Percentiles rank a stretch among this genome's conserved stretches.
Conservation (phyloP, 257 asterid species). For the Salvia miltiorrhiza region DNA sequence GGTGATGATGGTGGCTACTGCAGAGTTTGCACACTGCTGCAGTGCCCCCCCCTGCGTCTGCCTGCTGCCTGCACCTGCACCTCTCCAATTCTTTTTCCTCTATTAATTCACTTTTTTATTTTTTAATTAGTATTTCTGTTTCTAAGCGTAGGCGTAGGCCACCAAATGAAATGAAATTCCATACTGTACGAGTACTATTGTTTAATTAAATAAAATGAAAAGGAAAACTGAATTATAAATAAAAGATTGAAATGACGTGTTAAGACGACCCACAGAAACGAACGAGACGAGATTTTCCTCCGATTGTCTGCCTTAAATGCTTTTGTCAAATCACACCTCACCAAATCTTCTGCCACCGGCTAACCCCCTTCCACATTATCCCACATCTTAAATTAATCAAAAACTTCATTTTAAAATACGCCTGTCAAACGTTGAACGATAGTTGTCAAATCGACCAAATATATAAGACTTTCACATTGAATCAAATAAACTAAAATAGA, state of each 20-base stretch:
- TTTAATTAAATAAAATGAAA: no score
- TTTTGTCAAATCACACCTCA: slow-evolving; percentile 55
- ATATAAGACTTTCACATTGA: no score
- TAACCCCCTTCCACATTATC: not conserved
- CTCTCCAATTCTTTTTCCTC: slow-evolving; percentile 32
- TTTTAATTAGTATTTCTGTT: no score
- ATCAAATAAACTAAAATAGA: no score
- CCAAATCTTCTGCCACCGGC: slow-evolving; percentile 51
- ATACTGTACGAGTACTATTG: no score
- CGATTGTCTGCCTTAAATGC: slow-evolving; percentile 38
- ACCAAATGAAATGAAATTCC: no score
- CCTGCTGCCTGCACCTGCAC: slow-evolving; percentile 23
- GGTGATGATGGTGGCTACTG: slow-evolving; percentile 47
- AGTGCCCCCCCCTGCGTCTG: not conserved
- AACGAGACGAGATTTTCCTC: slow-evolving; percentile 16
- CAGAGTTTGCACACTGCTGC: slow-evolving; percentile 16
- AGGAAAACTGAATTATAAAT: no score
- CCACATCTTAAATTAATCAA: no score
- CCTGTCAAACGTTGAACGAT: no score
- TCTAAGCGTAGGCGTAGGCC: no score
- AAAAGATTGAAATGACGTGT: slow-evolving; percentile 23
- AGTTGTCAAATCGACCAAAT: no score
- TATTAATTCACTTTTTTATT: not conserved
- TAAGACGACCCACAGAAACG: slow-evolving; percentile 17
- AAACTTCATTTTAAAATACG: no score